Conservation (phyloP, 345 rosid species). For the Bruguiera gymnorhiza region DNA sequence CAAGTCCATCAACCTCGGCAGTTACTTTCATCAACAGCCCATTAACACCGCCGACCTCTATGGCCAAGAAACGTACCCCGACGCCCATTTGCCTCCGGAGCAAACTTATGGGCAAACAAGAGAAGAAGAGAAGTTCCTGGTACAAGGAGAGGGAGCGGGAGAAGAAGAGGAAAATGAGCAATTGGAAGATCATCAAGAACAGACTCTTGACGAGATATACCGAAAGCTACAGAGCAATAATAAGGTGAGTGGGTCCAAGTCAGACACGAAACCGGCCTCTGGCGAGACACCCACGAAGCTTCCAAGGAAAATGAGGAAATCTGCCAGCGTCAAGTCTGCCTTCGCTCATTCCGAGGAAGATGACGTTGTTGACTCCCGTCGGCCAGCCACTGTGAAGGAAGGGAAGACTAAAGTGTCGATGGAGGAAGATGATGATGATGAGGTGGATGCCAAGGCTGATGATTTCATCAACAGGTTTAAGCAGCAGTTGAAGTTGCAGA, state of each 20-base stretch:
- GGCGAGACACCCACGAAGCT: constrained; percentile 55
- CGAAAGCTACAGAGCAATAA: constrained; percentile 35
- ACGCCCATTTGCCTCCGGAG: neutral
- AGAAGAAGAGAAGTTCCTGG: neutral
- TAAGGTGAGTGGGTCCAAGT: constrained; percentile 41
- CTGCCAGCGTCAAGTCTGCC: constrained; percentile 62
- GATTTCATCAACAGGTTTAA: constrained; percentile 71
- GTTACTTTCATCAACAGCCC: constrained; percentile 52
- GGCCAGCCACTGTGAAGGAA: constrained; percentile 60
- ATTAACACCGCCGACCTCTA: neutral
- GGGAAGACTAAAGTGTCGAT: constrained; percentile 20
- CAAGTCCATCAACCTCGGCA: constrained; percentile 59
- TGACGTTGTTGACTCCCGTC: constrained; percentile 42
- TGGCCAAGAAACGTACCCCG: no score
- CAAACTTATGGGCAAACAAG: neutral
- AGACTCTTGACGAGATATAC: constrained; percentile 53
- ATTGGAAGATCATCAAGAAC: constrained; percentile 31
- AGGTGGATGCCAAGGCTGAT: constrained; percentile 75
- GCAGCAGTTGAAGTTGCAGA: constrained; percentile 70
- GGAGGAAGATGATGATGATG: constrained; percentile 45
- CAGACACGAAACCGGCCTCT: constrained; percentile 59
- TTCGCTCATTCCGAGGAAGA: constrained; percentile 56
- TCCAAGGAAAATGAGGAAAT: constrained; percentile 73
- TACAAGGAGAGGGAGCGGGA: neutral
- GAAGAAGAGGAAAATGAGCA: constrained; percentile 6